Evolutionary conservation across 169 alveolate genomes (phyloP), one percentile per base, ranked within the genome.

Genomic region (Eimeria sp.): DNA sequence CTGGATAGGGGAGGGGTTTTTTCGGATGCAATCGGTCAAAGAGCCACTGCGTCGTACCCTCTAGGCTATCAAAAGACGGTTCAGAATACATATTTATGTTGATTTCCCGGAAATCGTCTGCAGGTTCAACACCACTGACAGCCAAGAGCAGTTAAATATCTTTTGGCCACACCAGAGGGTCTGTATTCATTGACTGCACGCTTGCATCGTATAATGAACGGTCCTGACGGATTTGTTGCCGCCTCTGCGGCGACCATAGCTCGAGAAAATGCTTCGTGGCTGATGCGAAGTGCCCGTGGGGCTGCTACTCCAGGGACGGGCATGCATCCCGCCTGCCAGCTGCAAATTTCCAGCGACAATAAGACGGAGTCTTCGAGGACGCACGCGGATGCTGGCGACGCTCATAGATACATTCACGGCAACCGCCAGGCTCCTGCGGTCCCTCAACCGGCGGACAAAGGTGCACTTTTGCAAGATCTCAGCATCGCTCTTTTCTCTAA

Each of bases 401-500:
- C 76, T 27, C 27, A 27, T 47, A 78, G 65, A 78, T n/a, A 47
- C 14, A 34, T 30, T 83, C 63, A 54, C 34, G n/a, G 43, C 22
- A 83, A 45, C 76, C 76, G 54, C 57, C 91, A 47, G 22, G 70
- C 89, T 13, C 65, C 89, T 9, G 47, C 43, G 18, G 70, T 25
- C 47, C n/a, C 27, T 1, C 75, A 34, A n/a, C 14, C 27, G 13
- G 20, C 49, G 34, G 93, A 87, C 13, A 63, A 43, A 51, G 93
- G 93, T 18, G 93, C 82, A 43, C 65, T 58, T 40, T 72, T 49
- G 93, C 93, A 63, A n/a, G 93, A 57, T 43, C 93, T 87, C 25
- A 87, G 93, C 83, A 87, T 63, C 30, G 93, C 93, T 18, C 93
- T 87, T 0, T 87, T 87, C 83, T 49, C 93, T 7, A 87, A 87